Base-by-base conservation (phyloP, 2,329 filamentous ascomycete species). In the Gnomoniopsis smithogilvyi region DNA sequence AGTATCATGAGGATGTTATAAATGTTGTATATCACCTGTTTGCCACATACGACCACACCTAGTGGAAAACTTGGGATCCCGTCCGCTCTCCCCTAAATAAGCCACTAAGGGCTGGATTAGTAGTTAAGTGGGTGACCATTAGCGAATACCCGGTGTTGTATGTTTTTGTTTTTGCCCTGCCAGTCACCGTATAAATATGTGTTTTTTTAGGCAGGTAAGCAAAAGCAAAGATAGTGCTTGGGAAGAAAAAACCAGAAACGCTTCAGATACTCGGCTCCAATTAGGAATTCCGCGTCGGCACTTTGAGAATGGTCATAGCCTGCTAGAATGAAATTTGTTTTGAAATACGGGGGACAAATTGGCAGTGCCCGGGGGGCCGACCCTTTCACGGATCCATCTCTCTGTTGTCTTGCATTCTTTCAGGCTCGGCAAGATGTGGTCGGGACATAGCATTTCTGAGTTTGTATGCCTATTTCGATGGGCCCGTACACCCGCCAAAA, bases 131-230 rank as follows among this genome's bases (percentile, higher is more conserved):
- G 49, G 33, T 38, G 30, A 51, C 33, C n/a, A 51, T 36, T 36
- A 51, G 49, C 49, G 49, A 51, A 51, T 51, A 51, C 49, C 49
- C 30, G 33, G 33, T 51, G 49, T 51, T 51, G 33, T 30, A 51
- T 51, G 33, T 51, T 51, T 38, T 22, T n/a, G n/a, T 36, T 34
- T n/a, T 22, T 8, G 30, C 21, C 17, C 10, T 3, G 17, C 14
- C 38, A 30, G 4, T 30, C 26, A 30, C 8, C 26, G 26, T n/a
- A n/a, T n/a, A n/a, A n/a, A n/a, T n/a, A n/a, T n/a, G n/a, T n/a
- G n/a, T n/a, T 33, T 38, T 22, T 36, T 38, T 38, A 10, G 34
- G 34, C 10, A 38, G 34, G 34, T 8, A 38, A 38, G 34, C 8
- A 8, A 15, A 38, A 15, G 8, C 34, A 38, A 10, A 38, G 10